Evolutionary conservation across 495 filamentous ascomycete species (phyloP).

Genomic region (Trypethelium eluteriae): DNA sequence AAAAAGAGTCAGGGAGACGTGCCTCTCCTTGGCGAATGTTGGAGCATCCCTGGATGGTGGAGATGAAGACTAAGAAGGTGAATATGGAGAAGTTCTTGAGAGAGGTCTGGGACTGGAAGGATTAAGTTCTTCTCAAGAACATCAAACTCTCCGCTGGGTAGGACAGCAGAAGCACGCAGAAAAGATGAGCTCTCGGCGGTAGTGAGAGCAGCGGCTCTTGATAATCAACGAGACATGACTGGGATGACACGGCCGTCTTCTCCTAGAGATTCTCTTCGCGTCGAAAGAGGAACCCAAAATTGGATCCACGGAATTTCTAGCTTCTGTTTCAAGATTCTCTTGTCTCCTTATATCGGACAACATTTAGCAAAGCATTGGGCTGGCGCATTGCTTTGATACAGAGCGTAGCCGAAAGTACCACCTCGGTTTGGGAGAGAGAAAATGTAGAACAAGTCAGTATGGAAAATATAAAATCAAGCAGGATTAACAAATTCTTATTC

Average conservation of each 20-base stretch:
- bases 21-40: constrained; percentile 98
- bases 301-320: not conserved
- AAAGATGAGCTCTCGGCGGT: not conserved
- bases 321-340: not conserved
- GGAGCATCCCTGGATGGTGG: constrained; percentile 96
- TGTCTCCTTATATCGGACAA: not conserved
- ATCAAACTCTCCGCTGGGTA: not conserved
- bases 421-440: not conserved
- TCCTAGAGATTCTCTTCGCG: not conserved
- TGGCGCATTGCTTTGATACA: not conserved
- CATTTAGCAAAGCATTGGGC: constrained; percentile 10
- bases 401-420: not conserved
- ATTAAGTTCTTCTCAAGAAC: constrained; percentile 15
- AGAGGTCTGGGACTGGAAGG: constrained; percentile 92
- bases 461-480: not conserved
- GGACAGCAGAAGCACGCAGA: not conserved
- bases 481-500: not conserved
- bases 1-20: constrained; percentile 80
- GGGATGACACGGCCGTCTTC: not conserved
- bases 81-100: constrained; percentile 90
- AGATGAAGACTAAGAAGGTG: constrained; percentile 91
- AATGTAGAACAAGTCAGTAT: not conserved
- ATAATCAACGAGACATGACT: not conserved
- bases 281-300: not conserved
- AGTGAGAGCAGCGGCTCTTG: not conserved